Base-by-base conservation (phyloP, 306 rosid species). In the Vicia faba region DNA sequence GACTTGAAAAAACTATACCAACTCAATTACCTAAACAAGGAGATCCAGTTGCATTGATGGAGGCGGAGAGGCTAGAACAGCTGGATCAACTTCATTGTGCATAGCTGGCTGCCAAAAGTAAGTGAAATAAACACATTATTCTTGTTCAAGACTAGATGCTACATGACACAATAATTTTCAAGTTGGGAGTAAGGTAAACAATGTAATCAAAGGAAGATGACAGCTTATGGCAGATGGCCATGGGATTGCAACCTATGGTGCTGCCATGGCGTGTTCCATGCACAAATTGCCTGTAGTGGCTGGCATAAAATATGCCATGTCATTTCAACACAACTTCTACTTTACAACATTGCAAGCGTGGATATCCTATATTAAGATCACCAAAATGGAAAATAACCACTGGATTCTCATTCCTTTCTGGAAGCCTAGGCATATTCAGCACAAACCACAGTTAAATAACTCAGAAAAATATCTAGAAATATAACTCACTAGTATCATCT, bases 11-110 rank as follows among this genome's bases (percentile, higher is more conserved):
- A 66, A 70, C 65, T 44, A 26, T 72, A 51, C 26, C 56, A 59
- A 62, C 53, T 36, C 54, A 63, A 55, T 35, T 66, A 75, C 86
- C 75, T 82, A 83, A 78, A 79, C 86, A 66, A 82, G 86, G 60
- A 82, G 86, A 58, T 82, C 80, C 51, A 82, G 81, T 75, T 82
- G 86, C 83, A 82, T 78, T 70, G 86, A 82, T 61, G 86, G 86
- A 78, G 86, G 86, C 76, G 78, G 69, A 48, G 86, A 78, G 38
- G 83, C 86, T 20, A 82, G 73, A 78, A 78, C 66, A 67, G 80
- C 73, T 10, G 86, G 83, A 75, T 82, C 86, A 75, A 82, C 58
- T 69, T 71, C 55, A 46, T 79, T 72, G 16, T 75, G 70, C 73
- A 78, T 71, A 39, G 73, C 70, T 56, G 86, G 86, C 86, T 82